phyloP scores from a whole-genome alignment of 2,329 filamentous ascomycete species.

The Diaporthe humulicola region DNA sequence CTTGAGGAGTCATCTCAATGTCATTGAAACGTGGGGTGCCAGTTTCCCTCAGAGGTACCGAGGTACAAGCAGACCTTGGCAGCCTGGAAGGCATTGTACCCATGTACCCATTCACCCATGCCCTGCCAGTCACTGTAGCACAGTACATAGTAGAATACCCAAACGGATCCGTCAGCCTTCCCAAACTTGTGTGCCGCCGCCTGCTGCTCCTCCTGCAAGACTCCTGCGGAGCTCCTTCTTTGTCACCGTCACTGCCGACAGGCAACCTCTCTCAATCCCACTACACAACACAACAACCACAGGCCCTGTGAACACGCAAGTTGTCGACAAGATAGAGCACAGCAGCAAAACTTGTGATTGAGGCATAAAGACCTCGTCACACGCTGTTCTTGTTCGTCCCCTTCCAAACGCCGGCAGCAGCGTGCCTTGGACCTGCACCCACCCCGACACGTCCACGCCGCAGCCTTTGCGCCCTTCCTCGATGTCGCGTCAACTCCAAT shows the following conservation, averaged over 20 bases:
- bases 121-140: not conserved
- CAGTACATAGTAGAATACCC: not conserved
- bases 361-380: not conserved
- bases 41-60: not conserved
- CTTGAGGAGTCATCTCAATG: not conserved
- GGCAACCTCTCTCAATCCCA: not conserved
- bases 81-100: not conserved
- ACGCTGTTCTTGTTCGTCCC: not conserved
- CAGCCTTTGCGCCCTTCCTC: slow-evolving; percentile 8
- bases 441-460: not conserved
- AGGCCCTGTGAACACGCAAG: not conserved
- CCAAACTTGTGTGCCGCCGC: not conserved
- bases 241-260: slow-evolving; percentile 3
- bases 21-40: too few relatives aligned
- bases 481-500: slow-evolving; percentile 1
- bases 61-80: not conserved
- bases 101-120: not conserved
- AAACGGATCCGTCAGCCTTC: slow-evolving; percentile 22
- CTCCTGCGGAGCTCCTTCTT: slow-evolving; percentile 29
- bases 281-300: slow-evolving; percentile 9
- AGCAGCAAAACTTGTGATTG: too few relatives aligned
- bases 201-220: too few relatives aligned
- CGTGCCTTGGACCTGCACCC: slow-evolving; percentile 19
- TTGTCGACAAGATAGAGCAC: not conserved
- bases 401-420: slow-evolving; percentile 8